Conservation (phyloP, 805 yeast genomes). For the Cyberlindnera maclurae region DNA sequence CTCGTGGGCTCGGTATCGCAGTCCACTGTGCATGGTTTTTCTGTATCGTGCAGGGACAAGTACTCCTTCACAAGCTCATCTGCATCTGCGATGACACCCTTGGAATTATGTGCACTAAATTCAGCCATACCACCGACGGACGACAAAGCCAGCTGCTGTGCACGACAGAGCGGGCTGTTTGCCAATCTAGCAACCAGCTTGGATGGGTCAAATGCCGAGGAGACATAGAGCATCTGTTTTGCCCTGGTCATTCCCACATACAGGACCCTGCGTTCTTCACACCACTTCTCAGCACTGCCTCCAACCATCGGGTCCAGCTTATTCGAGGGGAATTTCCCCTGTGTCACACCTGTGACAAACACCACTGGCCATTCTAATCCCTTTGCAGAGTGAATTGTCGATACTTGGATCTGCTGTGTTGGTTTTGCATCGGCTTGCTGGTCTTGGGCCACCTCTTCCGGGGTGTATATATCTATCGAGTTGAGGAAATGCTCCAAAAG, state of each 20-base stretch:
- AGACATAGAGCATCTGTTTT: slow-evolving; percentile 44
- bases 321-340: slow-evolving; percentile 57
- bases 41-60: background rate
- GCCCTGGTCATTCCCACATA: slow-evolving; percentile 91
- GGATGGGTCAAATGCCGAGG: slow-evolving; percentile 9
- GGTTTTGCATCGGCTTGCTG: slow-evolving; percentile 13
- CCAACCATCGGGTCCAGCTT: slow-evolving; percentile 24
- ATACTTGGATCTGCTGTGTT: slow-evolving; percentile 40
- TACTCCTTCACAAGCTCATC: background rate
- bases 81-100: background rate
- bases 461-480: slow-evolving; percentile 30
- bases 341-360: slow-evolving; percentile 66
- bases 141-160: background rate
- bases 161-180: background rate
- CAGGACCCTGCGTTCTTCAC: slow-evolving; percentile 79
- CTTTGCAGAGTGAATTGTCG: slow-evolving; percentile 89
- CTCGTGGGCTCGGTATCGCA: too few relatives aligned
- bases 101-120: background rate
- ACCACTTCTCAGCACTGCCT: slow-evolving; percentile 25
- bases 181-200: background rate
- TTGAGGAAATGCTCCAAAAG: slow-evolving; percentile 28
- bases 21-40: background rate
- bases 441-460: slow-evolving; percentile 19
- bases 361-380: slow-evolving; percentile 96
- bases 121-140: background rate